Evolutionary conservation across 495 filamentous ascomycete species (phyloP), one percentile per base, ranked within the genome.

Genomic region (Articulospora tetracladia): DNA sequence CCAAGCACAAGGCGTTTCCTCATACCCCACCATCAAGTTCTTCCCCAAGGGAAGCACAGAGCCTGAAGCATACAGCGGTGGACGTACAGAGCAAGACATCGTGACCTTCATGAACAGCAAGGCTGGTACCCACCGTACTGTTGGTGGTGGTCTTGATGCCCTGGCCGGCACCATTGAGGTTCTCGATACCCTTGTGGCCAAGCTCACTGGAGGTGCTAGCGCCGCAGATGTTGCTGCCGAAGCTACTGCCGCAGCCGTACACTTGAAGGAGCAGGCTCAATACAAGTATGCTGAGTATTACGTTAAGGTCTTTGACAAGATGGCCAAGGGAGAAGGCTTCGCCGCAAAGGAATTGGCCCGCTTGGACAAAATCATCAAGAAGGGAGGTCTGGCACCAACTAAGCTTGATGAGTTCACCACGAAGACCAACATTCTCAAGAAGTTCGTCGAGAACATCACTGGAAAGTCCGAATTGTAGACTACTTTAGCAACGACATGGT

Each of bases 11-110:
- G 89, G 86, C 60, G 83, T 98, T 50, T 82, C 79, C 53, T 88
- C 87, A 26, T 98, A 93, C 83, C 94, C 94, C 27, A 98, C 94
- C 60, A 94, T 98, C 80, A 96, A 95, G 80, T 98, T 89, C 84
- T 98, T 98, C 82, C 87, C 93, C 69, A 88, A 87, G 74, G 93
- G 93, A 67, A 90, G 86, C 58, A 90, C 81, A 57, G 86, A 86
- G 60, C 71, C 87, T 13, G 77, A 87, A 63, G 67, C 79, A 34
- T 98, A 97, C 82, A 75, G 82, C 30, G 88, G 88, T 55, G 90
- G 85, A 59, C 93, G 94, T 64, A 77, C 80, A 19, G 92, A 96
- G 80, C 76, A 80, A 57, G 88, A 87, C 63, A 77, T 98, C 55
- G 72, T 96, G 61, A 72, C 80, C 27, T 98, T 89, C 81, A 70